Conservation (phyloP, 2,329 filamentous ascomycete species). For the Davidsoniella virescens region DNA sequence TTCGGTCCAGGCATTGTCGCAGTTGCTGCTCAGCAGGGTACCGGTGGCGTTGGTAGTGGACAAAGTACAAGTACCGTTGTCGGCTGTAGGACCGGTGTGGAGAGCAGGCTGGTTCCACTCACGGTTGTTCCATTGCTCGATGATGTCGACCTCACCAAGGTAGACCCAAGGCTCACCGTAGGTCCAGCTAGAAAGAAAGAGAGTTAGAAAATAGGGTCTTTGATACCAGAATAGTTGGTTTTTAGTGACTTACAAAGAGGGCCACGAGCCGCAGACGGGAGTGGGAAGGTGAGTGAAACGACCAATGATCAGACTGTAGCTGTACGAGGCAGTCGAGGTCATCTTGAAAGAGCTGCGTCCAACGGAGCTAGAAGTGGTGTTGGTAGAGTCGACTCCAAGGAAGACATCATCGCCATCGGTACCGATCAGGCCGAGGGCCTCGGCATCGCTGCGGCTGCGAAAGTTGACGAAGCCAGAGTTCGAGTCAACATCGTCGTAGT, state of each 20-base stretch:
- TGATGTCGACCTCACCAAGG: slow-evolving; percentile 50
- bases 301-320: slow-evolving; percentile 50
- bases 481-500: slow-evolving; percentile 30
- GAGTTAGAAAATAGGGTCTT: neutral
- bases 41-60: slow-evolving; percentile 19
- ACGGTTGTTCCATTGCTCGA: slow-evolving; percentile 47
- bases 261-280: slow-evolving; percentile 53
- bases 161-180: slow-evolving; percentile 39
- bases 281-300: slow-evolving; percentile 54
- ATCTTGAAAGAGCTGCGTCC: slow-evolving; percentile 45
- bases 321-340: slow-evolving; percentile 45
- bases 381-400: slow-evolving; percentile 24
- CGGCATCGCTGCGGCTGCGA: slow-evolving; percentile 21
- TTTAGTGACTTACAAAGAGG: slow-evolving; percentile 37
- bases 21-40: slow-evolving; percentile 22
- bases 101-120: slow-evolving; percentile 39
- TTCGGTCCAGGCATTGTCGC: slow-evolving; percentile 21
- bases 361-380: slow-evolving; percentile 14
- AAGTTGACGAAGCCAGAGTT: slow-evolving; percentile 51
- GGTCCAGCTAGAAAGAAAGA: slow-evolving; percentile 26
- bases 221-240: neutral
- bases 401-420: slow-evolving; percentile 22
- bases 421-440: slow-evolving; percentile 21
- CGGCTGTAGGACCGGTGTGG: slow-evolving; percentile 28
- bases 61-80: slow-evolving; percentile 23